Conservation (phyloP, 2,329 filamentous ascomycete species). For the Apiospora saccharicola region DNA sequence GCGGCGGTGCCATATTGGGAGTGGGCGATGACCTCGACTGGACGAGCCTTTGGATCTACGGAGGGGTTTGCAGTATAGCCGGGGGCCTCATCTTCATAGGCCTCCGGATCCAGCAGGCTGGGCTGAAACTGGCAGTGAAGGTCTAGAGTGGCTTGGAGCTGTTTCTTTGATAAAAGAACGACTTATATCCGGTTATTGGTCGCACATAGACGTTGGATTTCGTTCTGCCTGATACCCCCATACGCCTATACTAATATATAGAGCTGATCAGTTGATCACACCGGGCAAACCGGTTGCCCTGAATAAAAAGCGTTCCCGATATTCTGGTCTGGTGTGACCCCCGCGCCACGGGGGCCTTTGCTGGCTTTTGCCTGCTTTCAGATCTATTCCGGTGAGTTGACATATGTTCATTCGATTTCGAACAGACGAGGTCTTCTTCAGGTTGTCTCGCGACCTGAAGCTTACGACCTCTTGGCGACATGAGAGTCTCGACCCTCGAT, state of each 20-base stretch:
- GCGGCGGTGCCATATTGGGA: constrained; percentile 67
- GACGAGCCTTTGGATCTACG: constrained; percentile 13
- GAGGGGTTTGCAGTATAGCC: neutral
- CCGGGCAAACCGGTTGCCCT: neutral
- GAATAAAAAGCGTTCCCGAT: neutral
- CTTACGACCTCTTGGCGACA: neutral
- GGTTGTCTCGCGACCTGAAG: neutral
- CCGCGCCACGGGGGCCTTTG: neutral
- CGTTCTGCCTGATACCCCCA: neutral
- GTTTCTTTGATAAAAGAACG: neutral
- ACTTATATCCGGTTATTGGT: no score
- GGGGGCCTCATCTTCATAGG: neutral
- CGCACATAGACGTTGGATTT: neutral
- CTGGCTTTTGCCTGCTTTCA: neutral
- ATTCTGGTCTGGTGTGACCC: no score
- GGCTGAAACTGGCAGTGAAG: constrained; percentile 13
- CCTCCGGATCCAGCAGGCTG: neutral
- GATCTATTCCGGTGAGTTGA: neutral
- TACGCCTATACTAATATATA: neutral
- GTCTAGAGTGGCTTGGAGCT: neutral
- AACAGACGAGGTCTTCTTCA: neutral
- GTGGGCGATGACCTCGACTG: neutral
- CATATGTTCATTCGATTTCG: neutral
- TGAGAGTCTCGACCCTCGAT: neutral
- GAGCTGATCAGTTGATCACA: neutral